Base-by-base conservation (phyloP, 331 rosid species). In the Malus hybrid region DNA sequence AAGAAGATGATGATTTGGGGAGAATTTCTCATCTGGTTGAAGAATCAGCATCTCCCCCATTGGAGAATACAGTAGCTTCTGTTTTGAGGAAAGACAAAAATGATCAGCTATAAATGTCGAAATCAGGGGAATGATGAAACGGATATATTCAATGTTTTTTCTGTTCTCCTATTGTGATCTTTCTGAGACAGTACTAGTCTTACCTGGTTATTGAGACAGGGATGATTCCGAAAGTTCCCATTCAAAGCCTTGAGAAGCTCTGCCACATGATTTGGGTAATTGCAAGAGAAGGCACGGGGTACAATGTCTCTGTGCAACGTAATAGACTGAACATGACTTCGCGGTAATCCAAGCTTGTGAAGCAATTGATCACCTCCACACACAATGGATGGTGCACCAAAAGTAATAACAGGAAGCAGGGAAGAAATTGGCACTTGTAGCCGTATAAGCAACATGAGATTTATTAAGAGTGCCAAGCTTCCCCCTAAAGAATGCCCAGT, bases 401-500 rank as follows among this genome's bases (percentile, higher is more conserved):
- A 92, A 48, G 97, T 90, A 84, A 94, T 83, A 64, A 94, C 93
- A 59, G 99, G 97, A 77, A 92, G 99, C 71, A 94, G 83, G 61
- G 97, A 86, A 65, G 99, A 84, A 29, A 79, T 34, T 5, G 96
- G 96, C 65, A 84, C 97, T 77, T 87, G 90, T 20, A 82, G 42
- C 73, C 97, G 87, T 78, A 92, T 85, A 72, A 94, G 76, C 62
- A 94, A 86, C 99, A 94, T 94, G 65, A 94, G 93, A 78, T 89
- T 94, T 80, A 92, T 87, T 4, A 94, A 85, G 20, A 90, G 76
- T 15, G 99, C 90, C 86, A 94, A 84, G 88, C 99, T 92, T 85
- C 99, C 99, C 63, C 99, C 99, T 16, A 94, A 96, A 55, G 99
- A 94, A 83, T 94, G 99, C 20, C 99, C 97, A 0, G 96, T 90